A percentile compares a stretch with the other conserved stretches of the same genome.
Conservation (phyloP, 2,329 filamentous ascomycete genomes). For the Colletotrichum tamarilloi region DNA sequence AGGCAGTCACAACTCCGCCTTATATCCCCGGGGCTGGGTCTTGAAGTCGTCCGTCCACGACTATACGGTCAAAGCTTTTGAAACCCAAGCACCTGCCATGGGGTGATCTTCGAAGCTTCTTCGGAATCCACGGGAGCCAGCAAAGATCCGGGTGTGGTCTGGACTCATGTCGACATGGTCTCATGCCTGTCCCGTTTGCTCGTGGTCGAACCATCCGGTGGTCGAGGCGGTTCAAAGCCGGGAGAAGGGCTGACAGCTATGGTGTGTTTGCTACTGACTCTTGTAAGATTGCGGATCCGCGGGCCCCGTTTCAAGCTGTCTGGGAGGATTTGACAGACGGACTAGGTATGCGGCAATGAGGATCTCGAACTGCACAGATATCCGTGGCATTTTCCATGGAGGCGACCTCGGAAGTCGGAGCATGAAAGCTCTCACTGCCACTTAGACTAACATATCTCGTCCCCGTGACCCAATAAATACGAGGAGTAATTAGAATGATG, state of each 20-base stretch:
- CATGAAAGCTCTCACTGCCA: too few species aligned
- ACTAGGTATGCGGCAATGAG: background rate
- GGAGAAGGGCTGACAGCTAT: background rate
- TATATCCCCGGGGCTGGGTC: background rate
- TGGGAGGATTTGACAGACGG: slow-evolving; percentile 3
- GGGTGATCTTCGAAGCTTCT: slow-evolving; percentile 23
- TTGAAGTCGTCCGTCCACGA: background rate
- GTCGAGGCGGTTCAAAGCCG: background rate
- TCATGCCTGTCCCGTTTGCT: background rate
- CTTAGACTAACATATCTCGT: background rate
- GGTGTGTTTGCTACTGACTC: background rate
- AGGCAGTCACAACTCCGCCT: background rate
- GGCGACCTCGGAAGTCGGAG: background rate
- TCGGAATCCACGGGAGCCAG: background rate
- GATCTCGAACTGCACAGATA: background rate
- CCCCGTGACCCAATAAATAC: too few species aligned
- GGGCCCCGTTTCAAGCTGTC: background rate
- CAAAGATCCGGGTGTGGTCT: background rate
- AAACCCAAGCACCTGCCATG: background rate
- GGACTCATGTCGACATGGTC: background rate
- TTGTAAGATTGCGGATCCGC: background rate
- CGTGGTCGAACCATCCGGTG: background rate
- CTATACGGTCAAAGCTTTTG: background rate
- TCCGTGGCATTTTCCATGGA: background rate
- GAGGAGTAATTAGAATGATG: too few species aligned